Base-by-base conservation (phyloP, 2,329 filamentous ascomycete species). In the Claviceps digitariae region DNA sequence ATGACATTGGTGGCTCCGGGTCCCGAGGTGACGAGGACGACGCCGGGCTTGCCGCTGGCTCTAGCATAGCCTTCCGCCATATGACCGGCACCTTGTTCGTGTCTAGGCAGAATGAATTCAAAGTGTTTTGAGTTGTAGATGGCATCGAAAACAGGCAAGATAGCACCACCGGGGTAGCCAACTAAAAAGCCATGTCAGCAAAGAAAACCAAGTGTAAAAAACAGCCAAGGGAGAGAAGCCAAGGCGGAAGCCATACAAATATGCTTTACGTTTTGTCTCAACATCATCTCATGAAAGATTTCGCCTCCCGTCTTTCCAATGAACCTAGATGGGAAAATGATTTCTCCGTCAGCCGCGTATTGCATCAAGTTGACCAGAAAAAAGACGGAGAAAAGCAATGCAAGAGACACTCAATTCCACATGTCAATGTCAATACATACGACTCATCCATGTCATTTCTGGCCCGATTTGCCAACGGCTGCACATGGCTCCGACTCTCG, bases 271-370 rank as follows among this genome's bases (percentile, higher is more conserved):
- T 77, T 81, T 62, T 91, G 87, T 65, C 91, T 80, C 57, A 95
- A 78, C 90, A 98, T 96, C 91, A 97, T 97, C 73, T 97, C 91
- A 70, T 97, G 90, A 72, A 97, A 95, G 62, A 97, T 96, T 71
- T 96, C 85, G 66, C 93, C 93, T 66, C 93, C 91, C 50, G 83
- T 95, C 78, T 90, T 91, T 58, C 91, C 91, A 65, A 97, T 89
- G 70, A 97, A 95, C 56, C 84, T 88, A 60, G 25, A 27, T 31
- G n/a, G n/a, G 29, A 25, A 21, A 27, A 27, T 1, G n/a, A 23
- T 43, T 15, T 45, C 23, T 3, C 6, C 21, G 20, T 23, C 41
- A 15, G 12, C 10, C n/a, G n/a, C n/a, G n/a, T n/a, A n/a, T n/a
- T n/a, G n/a, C n/a, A n/a, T n/a, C n/a, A n/a, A n/a, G n/a, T n/a